These are phyloP conservation scores for Cystobasidium pallidum DNA, from an alignment of 1,284 basidiomycete species.

Conservation along the genomic window DNA sequence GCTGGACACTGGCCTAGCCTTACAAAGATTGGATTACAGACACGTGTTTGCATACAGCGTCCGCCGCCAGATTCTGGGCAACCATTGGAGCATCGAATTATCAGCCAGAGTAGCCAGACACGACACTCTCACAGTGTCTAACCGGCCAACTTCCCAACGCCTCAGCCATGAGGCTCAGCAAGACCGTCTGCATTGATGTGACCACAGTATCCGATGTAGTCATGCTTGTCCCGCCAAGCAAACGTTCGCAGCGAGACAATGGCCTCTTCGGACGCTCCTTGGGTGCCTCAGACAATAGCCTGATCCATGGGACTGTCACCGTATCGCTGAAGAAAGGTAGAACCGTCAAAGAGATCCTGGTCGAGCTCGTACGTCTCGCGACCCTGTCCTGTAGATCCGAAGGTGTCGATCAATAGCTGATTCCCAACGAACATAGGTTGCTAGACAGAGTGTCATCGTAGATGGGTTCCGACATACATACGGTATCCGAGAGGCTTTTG, in stretches of 20 bases:
- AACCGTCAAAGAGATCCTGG: slow-evolving; percentile 10
- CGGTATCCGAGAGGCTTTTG: slow-evolving; percentile 9
- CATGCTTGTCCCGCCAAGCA: slow-evolving; percentile 27
- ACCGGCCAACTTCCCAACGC: too few species aligned
- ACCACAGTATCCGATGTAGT: slow-evolving; percentile 25
- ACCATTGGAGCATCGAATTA: too few species aligned
- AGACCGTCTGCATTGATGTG: neutral
- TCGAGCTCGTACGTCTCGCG: slow-evolving; percentile 5
- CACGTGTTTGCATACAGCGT: too few species aligned
- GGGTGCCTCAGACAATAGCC: slow-evolving; percentile 17
- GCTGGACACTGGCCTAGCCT: too few species aligned
- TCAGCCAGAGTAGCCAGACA: too few species aligned
- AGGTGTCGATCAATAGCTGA: neutral
- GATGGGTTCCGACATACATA: slow-evolving; percentile 35
- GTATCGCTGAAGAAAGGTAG: slow-evolving; percentile 8
- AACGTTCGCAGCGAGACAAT: neutral
- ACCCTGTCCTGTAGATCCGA: neutral
- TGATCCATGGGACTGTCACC: slow-evolving; percentile 25
- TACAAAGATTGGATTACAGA: too few species aligned
- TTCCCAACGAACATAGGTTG: slow-evolving; percentile 2
- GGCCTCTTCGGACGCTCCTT: slow-evolving; percentile 2
- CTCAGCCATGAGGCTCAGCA: slow-evolving; percentile 11
- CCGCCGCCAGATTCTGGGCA: too few species aligned
- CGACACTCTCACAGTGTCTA: too few species aligned
- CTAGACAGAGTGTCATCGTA: slow-evolving; percentile 27